These are phyloP conservation scores for Silene coronaria DNA, from an alignment of 179 eudicot species.

Conservation along the genomic window DNA sequence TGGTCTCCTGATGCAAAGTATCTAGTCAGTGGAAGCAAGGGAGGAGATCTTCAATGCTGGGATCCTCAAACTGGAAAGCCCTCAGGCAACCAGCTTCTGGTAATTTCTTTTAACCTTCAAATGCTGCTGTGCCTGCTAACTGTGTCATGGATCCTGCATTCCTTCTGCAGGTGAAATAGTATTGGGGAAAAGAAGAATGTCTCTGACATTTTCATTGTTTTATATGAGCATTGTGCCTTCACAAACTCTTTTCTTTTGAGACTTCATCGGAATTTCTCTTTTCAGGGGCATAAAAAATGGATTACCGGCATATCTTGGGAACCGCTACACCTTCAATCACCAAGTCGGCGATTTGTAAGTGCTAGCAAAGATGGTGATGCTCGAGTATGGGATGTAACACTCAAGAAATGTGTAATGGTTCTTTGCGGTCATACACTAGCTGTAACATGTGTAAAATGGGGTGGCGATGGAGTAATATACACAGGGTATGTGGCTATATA, in stretches of 20 bases:
- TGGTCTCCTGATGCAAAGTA: slow-evolving; percentile 99
- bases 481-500: slow-evolving; percentile 62
- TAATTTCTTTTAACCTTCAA: slow-evolving; percentile 28
- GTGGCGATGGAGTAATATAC: slow-evolving; percentile 92
- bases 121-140: background rate
- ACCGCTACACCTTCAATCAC: slow-evolving; percentile 85
- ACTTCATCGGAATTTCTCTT: slow-evolving; percentile 12
- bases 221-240: background rate
- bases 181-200: background rate
- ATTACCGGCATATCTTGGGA: slow-evolving; percentile 98
- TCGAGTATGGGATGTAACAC: slow-evolving; percentile 79
- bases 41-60: slow-evolving; percentile 95
- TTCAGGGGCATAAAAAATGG: slow-evolving; percentile 98
- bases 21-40: slow-evolving; percentile 93
- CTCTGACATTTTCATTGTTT: background rate
- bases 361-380: slow-evolving; percentile 99
- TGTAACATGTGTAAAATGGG: slow-evolving; percentile 98
- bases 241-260: background rate
- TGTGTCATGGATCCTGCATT: background rate
- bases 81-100: slow-evolving; percentile 64
- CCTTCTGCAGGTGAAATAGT: background rate
- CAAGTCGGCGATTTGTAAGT: slow-evolving; percentile 94
- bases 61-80: slow-evolving; percentile 84
- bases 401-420: slow-evolving; percentile 56
- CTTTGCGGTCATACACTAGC: slow-evolving; percentile 90